Percentiles rank a stretch among this genome's conserved stretches.
phyloP scores from a whole-genome alignment of 2,329 filamentous ascomycete species.

The Coniochaeta sp. region DNA sequence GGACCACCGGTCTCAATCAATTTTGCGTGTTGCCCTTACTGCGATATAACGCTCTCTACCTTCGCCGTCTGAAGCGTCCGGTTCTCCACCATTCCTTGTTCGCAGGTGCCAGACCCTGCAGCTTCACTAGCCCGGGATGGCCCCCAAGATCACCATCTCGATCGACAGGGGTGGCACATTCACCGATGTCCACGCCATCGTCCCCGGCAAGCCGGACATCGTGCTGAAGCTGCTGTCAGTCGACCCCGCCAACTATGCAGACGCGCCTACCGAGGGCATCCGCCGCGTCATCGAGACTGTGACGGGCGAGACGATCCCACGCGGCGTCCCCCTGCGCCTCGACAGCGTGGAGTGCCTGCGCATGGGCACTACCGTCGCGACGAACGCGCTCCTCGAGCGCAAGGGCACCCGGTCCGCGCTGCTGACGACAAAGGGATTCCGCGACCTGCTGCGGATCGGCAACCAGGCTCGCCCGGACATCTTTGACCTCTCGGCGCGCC shows the following conservation, averaged over 20 bases:
- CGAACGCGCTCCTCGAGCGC: slow-evolving; percentile 57
- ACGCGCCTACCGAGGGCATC: slow-evolving; percentile 62
- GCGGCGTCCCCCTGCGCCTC: slow-evolving; percentile 51
- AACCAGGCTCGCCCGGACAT: slow-evolving; percentile 3
- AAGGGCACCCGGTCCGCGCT: slow-evolving; percentile 60
- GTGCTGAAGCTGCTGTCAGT: slow-evolving; percentile 63
- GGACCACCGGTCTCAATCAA: too few relatives aligned
- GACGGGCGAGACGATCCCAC: slow-evolving; percentile 45
- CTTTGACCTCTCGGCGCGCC: slow-evolving; percentile 2
- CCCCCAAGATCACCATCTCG: slow-evolving; percentile 5
- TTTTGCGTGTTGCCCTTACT: too few relatives aligned
- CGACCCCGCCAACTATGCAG: slow-evolving; percentile 58
- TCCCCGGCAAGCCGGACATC: slow-evolving; percentile 53
- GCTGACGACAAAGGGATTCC: slow-evolving; percentile 57
- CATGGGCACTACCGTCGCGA: slow-evolving; percentile 64
- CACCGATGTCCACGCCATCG: slow-evolving; percentile 57
- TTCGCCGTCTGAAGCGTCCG: too few relatives aligned
- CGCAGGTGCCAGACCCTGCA: neutral
- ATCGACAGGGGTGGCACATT: slow-evolving; percentile 56
- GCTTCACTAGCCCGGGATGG: slow-evolving; percentile 1
- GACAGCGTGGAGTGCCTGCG: slow-evolving; percentile 30
- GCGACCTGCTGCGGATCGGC: neutral
- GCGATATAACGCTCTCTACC: too few relatives aligned
- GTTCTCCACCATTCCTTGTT: neutral
- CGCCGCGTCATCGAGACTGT: slow-evolving; percentile 32